These are phyloP conservation scores for Coemansia sp. DNA, from an alignment of 192 early-diverging fungal species.

Conservation along the genomic window DNA sequence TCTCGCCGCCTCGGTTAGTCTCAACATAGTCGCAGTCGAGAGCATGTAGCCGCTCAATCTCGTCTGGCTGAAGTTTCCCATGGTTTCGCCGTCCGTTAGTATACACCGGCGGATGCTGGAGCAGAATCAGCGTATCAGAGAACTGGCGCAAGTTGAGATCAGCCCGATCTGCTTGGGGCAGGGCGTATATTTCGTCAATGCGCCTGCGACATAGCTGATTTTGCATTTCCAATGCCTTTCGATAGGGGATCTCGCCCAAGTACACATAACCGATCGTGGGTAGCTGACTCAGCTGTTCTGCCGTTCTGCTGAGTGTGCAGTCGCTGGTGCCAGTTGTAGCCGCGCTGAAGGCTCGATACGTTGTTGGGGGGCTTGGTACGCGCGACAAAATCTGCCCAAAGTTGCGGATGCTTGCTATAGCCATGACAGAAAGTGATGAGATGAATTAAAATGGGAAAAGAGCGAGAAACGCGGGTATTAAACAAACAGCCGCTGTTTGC, in stretches of 20 bases:
- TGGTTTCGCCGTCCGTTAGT: constrained; percentile 85
- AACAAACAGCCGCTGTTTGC: no score
- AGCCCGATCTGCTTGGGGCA: background rate
- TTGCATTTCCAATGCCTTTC: constrained; percentile 60
- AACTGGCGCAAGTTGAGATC: background rate
- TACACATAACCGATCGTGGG: constrained; percentile 50
- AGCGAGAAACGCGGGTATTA: no score
- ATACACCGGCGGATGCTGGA: constrained; percentile 87
- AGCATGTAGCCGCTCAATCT: constrained; percentile 51
- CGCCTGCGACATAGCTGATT: constrained; percentile 56
- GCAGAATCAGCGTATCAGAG: constrained; percentile 60
- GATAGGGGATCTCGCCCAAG: constrained; percentile 57
- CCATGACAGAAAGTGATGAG: no score
- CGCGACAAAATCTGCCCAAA: background rate
- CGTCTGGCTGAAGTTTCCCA: constrained; percentile 53
- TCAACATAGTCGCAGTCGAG: constrained; percentile 65
- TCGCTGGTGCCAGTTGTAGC: constrained; percentile 1
- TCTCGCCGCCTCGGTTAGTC: constrained; percentile 86
- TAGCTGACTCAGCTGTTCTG: constrained; percentile 24
- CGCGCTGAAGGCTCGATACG: background rate
- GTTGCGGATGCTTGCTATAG: background rate
- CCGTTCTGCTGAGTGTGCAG: constrained; percentile 32
- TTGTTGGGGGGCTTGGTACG: background rate
- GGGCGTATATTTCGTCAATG: constrained; percentile 42
- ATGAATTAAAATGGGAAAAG: no score